Base-by-base conservation (phyloP, 495 filamentous ascomycete genomes). In the Glutinoglossum americanum region DNA sequence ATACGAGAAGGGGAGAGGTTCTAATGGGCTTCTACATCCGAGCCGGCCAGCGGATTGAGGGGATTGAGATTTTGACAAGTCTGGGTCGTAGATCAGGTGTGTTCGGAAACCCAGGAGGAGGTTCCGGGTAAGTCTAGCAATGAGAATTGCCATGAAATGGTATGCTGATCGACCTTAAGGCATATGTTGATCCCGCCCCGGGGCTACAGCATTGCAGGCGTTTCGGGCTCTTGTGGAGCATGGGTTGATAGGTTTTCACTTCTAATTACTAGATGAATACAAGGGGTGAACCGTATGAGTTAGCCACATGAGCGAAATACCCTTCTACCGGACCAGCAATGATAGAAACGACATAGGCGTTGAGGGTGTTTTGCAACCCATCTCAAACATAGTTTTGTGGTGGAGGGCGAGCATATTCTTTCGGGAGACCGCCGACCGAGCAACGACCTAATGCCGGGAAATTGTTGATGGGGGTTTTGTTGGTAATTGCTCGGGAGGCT, bases 221-320 rank as follows among this genome's bases (percentile, higher is more conserved):
- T 96, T 60, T 83, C 85, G 13, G 92, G 92, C 44, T 86, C 85
- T 59, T 87, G 79, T 62, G 87, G 74, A 15, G 64, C 77, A 58
- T 96, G 87, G 86, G 65, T 98, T 30, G 89, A 96, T 69, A 86
- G 87, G 0, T 89, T 98, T 65, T 83, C 83, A 25, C 73, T 96
- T 55, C 82, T 98, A 64, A 85, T 95, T 63, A 80, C 82, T 39
- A 80, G 76, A 72, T 81, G 74, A 73, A 41, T 21, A 33, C 19
- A 25, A 3, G 21, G 21, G 17, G 7, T 3, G 47, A 3, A 10
- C 21, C 17, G 13, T 9, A 17, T 41, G 13, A n/a, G n/a, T n/a
- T n/a, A n/a, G n/a, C n/a, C n/a, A n/a, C n/a, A n/a, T n/a, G n/a
- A n/a, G n/a, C n/a, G n/a, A n/a, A n/a, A n/a, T n/a, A n/a, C 37